These are phyloP conservation scores for Byssoonygena ceratinophila DNA, from an alignment of 2,329 filamentous ascomycete species.

Conservation along the genomic window DNA sequence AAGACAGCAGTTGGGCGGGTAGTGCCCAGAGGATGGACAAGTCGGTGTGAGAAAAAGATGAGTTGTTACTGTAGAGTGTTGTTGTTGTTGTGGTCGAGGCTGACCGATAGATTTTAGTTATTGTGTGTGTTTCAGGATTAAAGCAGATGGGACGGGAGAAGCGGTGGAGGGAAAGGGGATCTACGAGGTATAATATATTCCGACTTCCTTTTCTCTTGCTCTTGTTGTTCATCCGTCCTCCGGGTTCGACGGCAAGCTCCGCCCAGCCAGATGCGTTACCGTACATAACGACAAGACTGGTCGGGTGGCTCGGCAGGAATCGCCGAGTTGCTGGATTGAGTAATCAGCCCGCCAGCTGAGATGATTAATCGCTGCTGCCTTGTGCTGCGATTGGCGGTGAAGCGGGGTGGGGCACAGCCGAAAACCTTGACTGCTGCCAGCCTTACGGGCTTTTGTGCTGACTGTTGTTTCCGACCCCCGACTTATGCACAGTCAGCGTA, in stretches of 20 bases:
- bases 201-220: too few species aligned
- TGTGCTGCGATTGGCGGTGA: neutral
- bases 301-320: slow-evolving; percentile 9
- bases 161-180: too few species aligned
- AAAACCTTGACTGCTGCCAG: slow-evolving; percentile 5
- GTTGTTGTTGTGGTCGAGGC: too few species aligned
- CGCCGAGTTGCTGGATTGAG: slow-evolving; percentile 7
- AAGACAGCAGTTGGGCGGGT: neutral
- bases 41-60: neutral
- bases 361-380: neutral
- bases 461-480: neutral
- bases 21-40: neutral
- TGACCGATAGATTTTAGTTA: too few species aligned
- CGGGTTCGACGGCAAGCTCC: neutral
- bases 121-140: too few species aligned
- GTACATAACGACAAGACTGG: too few species aligned
- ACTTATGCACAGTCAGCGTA: neutral
- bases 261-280: neutral
- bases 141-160: too few species aligned
- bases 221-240: neutral
- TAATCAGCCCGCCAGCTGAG: slow-evolving; percentile 2
- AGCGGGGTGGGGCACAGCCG: neutral
- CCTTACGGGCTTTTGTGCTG: neutral
- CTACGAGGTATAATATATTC: too few species aligned
- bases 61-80: too few species aligned